Percentiles rank a stretch among this genome's conserved stretches.
Evolutionary conservation across 768 basidiomycete species (phyloP).

Genomic region (Steccherinum ochraceum): DNA sequence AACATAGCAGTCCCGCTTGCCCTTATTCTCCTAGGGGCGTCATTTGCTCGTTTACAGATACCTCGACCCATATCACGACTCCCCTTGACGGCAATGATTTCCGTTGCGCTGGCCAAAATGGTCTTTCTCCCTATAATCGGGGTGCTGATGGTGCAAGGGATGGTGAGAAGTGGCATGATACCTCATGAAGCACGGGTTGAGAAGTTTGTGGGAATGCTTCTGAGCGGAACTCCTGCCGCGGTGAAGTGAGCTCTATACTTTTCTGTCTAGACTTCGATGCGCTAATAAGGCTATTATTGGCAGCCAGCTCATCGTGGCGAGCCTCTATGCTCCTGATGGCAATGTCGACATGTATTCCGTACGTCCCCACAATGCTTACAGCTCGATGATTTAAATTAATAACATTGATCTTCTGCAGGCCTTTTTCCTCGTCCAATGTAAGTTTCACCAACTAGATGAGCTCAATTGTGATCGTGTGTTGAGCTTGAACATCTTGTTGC

Average conservation of each 20-base stretch:
- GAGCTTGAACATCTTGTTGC: no score
- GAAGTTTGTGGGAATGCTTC: constrained; percentile 37
- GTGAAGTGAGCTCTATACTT: constrained; percentile 33
- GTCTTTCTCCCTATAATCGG: constrained; percentile 35
- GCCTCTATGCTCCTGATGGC: constrained; percentile 40
- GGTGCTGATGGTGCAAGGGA: constrained; percentile 24
- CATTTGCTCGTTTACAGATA: constrained; percentile 32
- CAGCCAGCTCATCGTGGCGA: constrained; percentile 38
- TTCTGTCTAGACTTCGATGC: no score
- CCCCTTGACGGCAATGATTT: constrained; percentile 32
- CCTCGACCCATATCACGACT: constrained; percentile 30
- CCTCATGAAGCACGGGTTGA: constrained; percentile 32
- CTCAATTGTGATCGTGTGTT: no score
- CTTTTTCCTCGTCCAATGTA: no score
- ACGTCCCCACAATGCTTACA: no score
- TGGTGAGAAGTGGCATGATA: constrained; percentile 25
- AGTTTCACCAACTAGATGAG: no score
- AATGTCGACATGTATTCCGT: constrained; percentile 37
- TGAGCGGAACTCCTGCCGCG: constrained; percentile 41
- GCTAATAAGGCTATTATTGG: no score
- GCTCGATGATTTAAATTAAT: no score
- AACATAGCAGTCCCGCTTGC: constrained; percentile 22
- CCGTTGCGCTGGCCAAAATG: constrained; percentile 33
- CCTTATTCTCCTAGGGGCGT: constrained; percentile 32
- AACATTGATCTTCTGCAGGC: no score